These are phyloP conservation scores for Lactarius sanguifluus DNA, from an alignment of 768 basidiomycete species.

Conservation along the genomic window DNA sequence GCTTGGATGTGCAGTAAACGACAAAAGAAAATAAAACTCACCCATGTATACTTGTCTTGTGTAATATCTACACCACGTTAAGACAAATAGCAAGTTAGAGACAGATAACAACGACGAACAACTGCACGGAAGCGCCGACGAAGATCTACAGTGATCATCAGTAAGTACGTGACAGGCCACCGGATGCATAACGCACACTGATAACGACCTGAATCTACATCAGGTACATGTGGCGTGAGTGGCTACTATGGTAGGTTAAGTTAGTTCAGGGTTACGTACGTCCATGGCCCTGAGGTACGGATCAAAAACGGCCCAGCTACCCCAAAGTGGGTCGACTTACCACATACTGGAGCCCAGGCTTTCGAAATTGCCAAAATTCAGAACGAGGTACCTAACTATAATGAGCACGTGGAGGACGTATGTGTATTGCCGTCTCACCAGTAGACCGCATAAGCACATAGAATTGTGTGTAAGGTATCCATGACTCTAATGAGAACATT, in stretches of 20 bases:
- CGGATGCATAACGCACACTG: not conserved
- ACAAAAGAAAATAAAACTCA: not conserved
- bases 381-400: not conserved
- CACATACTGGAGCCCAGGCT: not conserved
- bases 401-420: not conserved
- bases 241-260: not conserved
- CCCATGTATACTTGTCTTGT: not conserved
- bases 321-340: not conserved
- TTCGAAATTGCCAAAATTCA: not conserved
- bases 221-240: not conserved
- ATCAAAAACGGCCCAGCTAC: not conserved
- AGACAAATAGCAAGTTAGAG: not conserved
- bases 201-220: not conserved
- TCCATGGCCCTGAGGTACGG: not conserved
- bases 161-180: not conserved
- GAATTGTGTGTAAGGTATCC: not conserved
- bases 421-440: not conserved
- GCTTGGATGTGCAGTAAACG: not conserved
- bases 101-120: not conserved
- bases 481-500: not conserved
- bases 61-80: not conserved
- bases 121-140: not conserved
- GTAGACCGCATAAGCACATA: not conserved
- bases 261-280: not conserved
- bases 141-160: not conserved